Base-by-base conservation (phyloP, 2,329 filamentous ascomycete genomes). In the Arthroderma sp. region DNA sequence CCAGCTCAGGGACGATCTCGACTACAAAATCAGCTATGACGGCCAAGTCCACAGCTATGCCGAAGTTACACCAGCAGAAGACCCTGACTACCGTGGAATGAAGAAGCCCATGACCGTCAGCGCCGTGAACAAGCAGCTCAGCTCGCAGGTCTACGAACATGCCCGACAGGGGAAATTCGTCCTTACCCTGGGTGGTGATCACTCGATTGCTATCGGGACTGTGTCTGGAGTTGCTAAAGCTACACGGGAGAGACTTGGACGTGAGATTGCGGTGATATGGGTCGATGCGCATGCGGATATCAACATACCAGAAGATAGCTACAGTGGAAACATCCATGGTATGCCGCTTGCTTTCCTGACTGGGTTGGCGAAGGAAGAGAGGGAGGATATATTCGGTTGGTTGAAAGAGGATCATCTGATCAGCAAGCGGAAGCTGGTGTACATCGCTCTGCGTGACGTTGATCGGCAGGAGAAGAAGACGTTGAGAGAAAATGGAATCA, bases 251-350 rank as follows among this genome's bases (percentile, higher is more conserved):
- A 72, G 89, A 11, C 69, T 94, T 48, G 56, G 72, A 38, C 75
- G 82, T 45, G 89, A 96, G 56, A 80, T 95, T 51, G 91, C 87
- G 8, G 86, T 98, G 47, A 93, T 98, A 63, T 98, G 91, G 91
- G 91, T 98, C 30, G 91, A 98, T 66, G 91, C 91, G 28, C 91
- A 98, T 66, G 83, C 89, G 44, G 91, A 98, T 65, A 95, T 98
- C 72, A 98, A 98, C 70, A 87, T 85, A 1, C 91, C 89, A 43
- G 88, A 96, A 75, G 82, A 78, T 40, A 89, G 83, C 53, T 83
- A 75, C 36, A 91, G 83, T 54, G 91, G 91, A 31, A 96, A 96
- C 67, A 83, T 98, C 51, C 91, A 98, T 68, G 91, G 91, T 55
- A 98, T 98, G 91, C 91, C 91, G 2, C 84, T 96, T 33, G 79